These are phyloP conservation scores for Lathyrus tuberosus DNA, from an alignment of 306 rosid species.

Conservation along the genomic window DNA sequence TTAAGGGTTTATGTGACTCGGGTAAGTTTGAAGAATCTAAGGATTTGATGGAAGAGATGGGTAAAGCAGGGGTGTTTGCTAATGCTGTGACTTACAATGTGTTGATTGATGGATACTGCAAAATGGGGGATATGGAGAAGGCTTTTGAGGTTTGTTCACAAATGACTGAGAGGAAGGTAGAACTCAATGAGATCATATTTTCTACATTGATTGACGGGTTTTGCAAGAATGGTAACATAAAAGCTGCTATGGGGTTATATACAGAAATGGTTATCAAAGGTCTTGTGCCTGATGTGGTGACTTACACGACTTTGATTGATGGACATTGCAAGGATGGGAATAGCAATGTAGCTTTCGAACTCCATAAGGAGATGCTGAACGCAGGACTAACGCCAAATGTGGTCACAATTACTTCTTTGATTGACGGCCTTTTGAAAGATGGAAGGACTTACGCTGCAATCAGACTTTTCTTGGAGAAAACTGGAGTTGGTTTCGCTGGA, in stretches of 20 bases:
- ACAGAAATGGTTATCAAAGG: constrained; percentile 68
- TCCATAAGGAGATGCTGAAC: constrained; percentile 61
- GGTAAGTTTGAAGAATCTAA: constrained; percentile 58
- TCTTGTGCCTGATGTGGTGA: constrained; percentile 61
- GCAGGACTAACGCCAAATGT: constrained; percentile 57
- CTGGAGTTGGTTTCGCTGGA: constrained; percentile 31
- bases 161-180: constrained; percentile 61
- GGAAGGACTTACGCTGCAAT: constrained; percentile 62
- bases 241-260: constrained; percentile 64
- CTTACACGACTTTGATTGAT: constrained; percentile 72
- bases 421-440: constrained; percentile 69
- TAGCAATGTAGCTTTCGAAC: constrained; percentile 54
- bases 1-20: constrained; percentile 51
- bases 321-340: constrained; percentile 66
- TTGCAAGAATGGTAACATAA: constrained; percentile 62
- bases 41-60: constrained; percentile 53
- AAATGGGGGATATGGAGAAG: constrained; percentile 59
- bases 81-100: constrained; percentile 64
- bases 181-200: constrained; percentile 63
- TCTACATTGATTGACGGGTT: constrained; percentile 65
- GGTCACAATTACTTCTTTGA: constrained; percentile 58
- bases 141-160: constrained; percentile 67
- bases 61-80: constrained; percentile 42
- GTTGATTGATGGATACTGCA: constrained; percentile 64
- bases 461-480: constrained; percentile 56